These are phyloP conservation scores for Ephemerocybe angulata DNA, from an alignment of 768 basidiomycete species.

Conservation along the genomic window DNA sequence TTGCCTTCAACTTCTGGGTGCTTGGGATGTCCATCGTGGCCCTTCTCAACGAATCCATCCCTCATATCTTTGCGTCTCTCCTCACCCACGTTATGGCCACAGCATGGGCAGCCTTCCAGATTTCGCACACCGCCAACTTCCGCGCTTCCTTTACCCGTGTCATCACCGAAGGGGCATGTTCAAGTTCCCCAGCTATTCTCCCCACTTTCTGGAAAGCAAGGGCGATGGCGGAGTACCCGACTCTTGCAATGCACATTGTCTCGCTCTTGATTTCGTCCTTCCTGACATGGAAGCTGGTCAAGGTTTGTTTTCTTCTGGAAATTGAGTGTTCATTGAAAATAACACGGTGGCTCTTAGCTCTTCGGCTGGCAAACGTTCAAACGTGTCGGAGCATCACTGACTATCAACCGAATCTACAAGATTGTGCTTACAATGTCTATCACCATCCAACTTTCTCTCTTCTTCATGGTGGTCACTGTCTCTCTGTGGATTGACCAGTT, in stretches of 20 bases:
- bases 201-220: conserved; percentile 64
- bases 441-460: conserved; percentile 69
- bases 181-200: conserved; percentile 43
- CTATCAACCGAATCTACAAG: conserved; percentile 74
- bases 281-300: conserved; percentile 71
- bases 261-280: conserved; percentile 58
- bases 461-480: conserved; percentile 70
- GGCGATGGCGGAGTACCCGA: conserved; percentile 57
- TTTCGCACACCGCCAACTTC: conserved; percentile 57
- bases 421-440: conserved; percentile 67
- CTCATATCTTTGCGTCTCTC: conserved; percentile 72
- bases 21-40: conserved; percentile 75
- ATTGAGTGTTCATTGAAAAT: not conserved
- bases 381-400: conserved; percentile 71
- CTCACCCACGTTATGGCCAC: conserved; percentile 73
- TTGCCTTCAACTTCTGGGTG: conserved; percentile 78
- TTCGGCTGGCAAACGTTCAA: conserved; percentile 91
- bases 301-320: conserved; percentile 38
- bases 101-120: conserved; percentile 68
- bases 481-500: conserved; percentile 78
- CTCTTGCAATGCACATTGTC: conserved; percentile 57
- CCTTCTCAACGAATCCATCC: conserved; percentile 72
- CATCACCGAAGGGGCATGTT: conserved; percentile 65
- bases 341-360: conserved; percentile 31
- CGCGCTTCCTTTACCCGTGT: conserved; percentile 50